Conservation (phyloP, 164 flowering plant species). For the Magnolia officinalis region DNA sequence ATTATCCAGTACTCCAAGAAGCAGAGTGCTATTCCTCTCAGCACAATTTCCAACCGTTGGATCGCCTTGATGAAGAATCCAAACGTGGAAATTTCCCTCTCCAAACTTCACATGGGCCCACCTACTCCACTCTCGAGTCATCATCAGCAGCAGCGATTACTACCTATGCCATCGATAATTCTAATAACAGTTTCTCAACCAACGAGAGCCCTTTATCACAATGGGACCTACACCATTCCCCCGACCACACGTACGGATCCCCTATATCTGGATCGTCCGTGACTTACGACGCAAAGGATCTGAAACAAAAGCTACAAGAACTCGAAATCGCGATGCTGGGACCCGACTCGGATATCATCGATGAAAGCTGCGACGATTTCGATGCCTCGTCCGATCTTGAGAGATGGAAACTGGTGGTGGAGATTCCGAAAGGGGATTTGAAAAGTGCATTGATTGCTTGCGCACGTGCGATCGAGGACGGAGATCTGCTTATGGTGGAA, state of each 20-base stretch:
- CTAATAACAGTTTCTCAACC: slow-evolving; percentile 46
- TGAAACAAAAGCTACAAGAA: slow-evolving; percentile 49
- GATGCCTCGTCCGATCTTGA: slow-evolving; percentile 28
- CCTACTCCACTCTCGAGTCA: slow-evolving; percentile 48
- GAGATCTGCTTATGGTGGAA: slow-evolving; percentile 39
- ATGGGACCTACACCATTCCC: slow-evolving; percentile 31
- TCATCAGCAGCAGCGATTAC: slow-evolving; percentile 25
- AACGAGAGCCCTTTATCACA: slow-evolving; percentile 43
- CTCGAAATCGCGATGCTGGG: slow-evolving; percentile 64
- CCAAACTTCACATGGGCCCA: slow-evolving; percentile 25
- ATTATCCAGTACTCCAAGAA: neutral
- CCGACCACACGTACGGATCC: slow-evolving; percentile 33
- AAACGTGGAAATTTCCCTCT: slow-evolving; percentile 15
- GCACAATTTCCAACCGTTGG: neutral
- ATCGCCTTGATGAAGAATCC: neutral
- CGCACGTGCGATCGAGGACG: slow-evolving; percentile 55
- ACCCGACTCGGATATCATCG: slow-evolving; percentile 22
- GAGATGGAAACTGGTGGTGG: slow-evolving; percentile 34
- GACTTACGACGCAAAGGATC: slow-evolving; percentile 35
- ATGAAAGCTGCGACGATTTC: slow-evolving; percentile 17
- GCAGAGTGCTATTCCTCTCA: neutral
- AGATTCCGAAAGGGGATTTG: slow-evolving; percentile 49
- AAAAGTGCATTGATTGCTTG: slow-evolving; percentile 49
- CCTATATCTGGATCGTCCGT: slow-evolving; percentile 32
- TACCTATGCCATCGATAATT: slow-evolving; percentile 22